phyloP scores from a whole-genome alignment of 2,329 filamentous ascomycete species.

The Talaromyces sp. region DNA sequence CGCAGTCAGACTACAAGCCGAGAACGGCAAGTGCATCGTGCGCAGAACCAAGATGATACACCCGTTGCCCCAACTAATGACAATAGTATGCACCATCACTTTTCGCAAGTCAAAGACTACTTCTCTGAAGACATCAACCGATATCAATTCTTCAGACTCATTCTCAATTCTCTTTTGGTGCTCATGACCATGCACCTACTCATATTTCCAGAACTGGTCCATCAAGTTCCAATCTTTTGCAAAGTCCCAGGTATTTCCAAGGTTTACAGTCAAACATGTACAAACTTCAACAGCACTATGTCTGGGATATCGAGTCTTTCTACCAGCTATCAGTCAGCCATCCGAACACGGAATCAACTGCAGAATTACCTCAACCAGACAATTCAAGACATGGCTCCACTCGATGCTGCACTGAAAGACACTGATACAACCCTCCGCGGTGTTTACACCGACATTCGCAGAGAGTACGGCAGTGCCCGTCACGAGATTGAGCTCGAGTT shows the following conservation, averaged over 20 bases:
- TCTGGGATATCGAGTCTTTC: not conserved
- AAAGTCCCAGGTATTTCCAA: conserved; percentile 4
- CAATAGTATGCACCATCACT: not conserved
- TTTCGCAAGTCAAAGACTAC: not conserved
- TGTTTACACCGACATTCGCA: conserved; percentile 28
- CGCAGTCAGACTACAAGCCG: not conserved
- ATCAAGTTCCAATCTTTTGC: conserved; percentile 14
- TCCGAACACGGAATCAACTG: conserved; percentile 14
- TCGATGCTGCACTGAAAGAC: conserved; percentile 10
- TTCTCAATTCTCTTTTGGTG: conserved; percentile 12
- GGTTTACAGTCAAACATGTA: conserved; percentile 9
- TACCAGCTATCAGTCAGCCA: conserved; percentile 6
- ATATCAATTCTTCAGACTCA: conserved; percentile 4
- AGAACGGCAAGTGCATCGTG: not conserved
- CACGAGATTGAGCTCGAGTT: conserved; percentile 40
- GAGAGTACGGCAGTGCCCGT: conserved; percentile 28
- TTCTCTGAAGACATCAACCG: not conserved
- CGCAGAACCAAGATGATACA: not conserved
- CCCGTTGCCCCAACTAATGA: not conserved
- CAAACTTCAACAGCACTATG: not conserved
- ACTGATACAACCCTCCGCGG: conserved; percentile 22
- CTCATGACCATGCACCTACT: conserved; percentile 15
- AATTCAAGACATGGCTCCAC: conserved; percentile 9
- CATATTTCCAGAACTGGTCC: conserved; percentile 15
- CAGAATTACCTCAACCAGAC: conserved; percentile 13